Base-by-base conservation (phyloP, 208 protist genomes). In the Trypanosomatidae sp. region DNA sequence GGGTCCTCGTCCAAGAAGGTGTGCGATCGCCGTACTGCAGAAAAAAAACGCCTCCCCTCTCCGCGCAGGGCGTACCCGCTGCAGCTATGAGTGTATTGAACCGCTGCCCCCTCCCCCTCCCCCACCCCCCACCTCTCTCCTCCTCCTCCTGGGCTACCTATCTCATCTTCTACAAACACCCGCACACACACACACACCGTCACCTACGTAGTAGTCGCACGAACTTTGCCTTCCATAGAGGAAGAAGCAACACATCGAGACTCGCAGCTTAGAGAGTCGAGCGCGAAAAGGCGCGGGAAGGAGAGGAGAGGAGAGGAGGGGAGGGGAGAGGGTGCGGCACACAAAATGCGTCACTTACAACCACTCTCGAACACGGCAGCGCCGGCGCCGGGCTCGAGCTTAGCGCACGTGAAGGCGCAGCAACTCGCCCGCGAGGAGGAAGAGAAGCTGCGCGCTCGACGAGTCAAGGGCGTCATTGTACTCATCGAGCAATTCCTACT, bases 391-490 rank as follows among this genome's bases (percentile, higher is more conserved):
- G 91, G 90, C 12, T 91, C 89, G 1, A 89, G 84, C 8, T 73
- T 97, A 15, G 85, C 90, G 4, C 75, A 86, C 30, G 84, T 97
- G 56, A 98, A 98, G 72, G 80, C 85, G 7, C 89, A 92, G 64
- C 88, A 94, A 66, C 86, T 89, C 22, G 91, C 91, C 12, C 84
- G 91, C 19, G 91, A 96, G 66, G 91, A 94, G 65, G 88, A 95
- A 62, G 90, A 94, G 65, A 90, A 88, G 69, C 65, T 83, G 25
- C 84, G 88, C 8, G 73, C 85, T 49, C 80, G 81, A n/a, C 89
- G 94, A 56, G 76, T 95, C 22, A 93, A 92, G 55, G 94, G 91
- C 36, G 73, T 83, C 43, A 65, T 98, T 41, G 91, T 98, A 7
- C 72, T 97, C 13, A 76, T 94, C 33, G 79, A 88, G 43, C 90